phyloP scores from a whole-genome alignment of 176 grass and related monocot species.

The Juncus inflexus region DNA sequence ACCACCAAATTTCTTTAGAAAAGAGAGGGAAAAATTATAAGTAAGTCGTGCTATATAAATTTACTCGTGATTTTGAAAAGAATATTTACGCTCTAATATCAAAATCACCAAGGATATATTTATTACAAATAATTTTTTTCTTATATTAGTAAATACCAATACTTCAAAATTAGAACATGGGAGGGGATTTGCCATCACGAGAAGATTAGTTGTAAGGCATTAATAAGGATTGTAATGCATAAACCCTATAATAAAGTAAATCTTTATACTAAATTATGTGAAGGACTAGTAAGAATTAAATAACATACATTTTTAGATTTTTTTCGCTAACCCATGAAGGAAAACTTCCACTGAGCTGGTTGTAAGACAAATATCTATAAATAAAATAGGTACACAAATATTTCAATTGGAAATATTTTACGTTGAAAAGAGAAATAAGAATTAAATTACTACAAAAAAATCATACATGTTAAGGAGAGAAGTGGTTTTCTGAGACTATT shows the following conservation, averaged over 20 bases:
- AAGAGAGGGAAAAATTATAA: slow-evolving; percentile 20
- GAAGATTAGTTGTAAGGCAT: too few species aligned
- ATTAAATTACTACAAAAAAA: slow-evolving; percentile 32
- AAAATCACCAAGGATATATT: too few species aligned
- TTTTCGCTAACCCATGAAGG: slow-evolving; percentile 68
- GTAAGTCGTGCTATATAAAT: neutral
- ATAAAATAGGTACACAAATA: neutral
- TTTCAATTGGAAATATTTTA: slow-evolving; percentile 2
- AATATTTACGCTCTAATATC: too few species aligned
- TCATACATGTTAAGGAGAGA: slow-evolving; percentile 36
- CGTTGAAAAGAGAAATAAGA: slow-evolving; percentile 4
- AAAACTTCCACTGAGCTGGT: slow-evolving; percentile 71
- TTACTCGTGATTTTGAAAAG: too few species aligned
- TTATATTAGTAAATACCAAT: too few species aligned
- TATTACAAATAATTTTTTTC: too few species aligned
- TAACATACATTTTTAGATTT: slow-evolving; percentile 63
- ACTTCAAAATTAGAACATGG: too few species aligned
- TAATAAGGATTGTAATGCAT: too few species aligned
- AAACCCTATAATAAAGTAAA: too few species aligned
- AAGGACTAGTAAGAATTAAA: too few species aligned
- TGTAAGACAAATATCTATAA: slow-evolving; percentile 85
- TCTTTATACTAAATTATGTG: too few species aligned
- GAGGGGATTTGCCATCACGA: too few species aligned
- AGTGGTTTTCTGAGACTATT: slow-evolving; percentile 49
- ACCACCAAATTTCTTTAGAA: slow-evolving; percentile 69